A percentile compares a stretch with the other conserved stretches of the same genome.
Evolutionary conservation across 164 flowering plant species (phyloP).

Genomic region (grape (Vitis vinifera)): DNA sequence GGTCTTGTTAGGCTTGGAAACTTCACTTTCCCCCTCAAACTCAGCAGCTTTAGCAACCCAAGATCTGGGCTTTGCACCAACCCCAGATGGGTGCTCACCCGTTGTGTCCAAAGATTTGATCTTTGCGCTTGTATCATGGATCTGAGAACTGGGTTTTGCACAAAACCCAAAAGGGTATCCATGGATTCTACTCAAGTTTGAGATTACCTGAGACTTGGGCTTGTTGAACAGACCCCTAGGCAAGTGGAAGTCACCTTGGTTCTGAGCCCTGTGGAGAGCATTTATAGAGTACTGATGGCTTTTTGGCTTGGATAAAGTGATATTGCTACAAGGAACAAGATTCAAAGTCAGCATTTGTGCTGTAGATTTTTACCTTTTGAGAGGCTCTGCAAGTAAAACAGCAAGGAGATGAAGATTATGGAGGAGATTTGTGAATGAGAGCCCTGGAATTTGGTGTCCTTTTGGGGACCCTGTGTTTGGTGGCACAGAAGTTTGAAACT

Average conservation of each 20-base stretch:
- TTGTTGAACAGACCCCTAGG: constrained; percentile 4
- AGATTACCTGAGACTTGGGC: not conserved
- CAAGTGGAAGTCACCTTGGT: constrained; percentile 1
- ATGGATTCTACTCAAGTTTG: constrained; percentile 1
- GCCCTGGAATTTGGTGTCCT: too few species aligned
- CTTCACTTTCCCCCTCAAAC: constrained; percentile 30
- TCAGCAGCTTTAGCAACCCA: constrained; percentile 37
- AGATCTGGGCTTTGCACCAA: constrained; percentile 23
- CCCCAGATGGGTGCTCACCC: constrained; percentile 14
- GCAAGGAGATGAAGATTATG: constrained; percentile 29
- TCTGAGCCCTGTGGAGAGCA: constrained; percentile 15
- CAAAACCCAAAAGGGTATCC: constrained; percentile 20
- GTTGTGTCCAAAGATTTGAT: constrained; percentile 7
- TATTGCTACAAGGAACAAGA: constrained; percentile 29
- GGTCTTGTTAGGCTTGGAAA: constrained; percentile 38
- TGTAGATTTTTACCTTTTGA: not conserved
- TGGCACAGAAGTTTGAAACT: too few species aligned
- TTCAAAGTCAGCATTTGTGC: constrained; percentile 39
- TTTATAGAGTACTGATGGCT: constrained; percentile 15
- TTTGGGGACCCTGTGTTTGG: too few species aligned
- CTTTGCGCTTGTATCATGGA: constrained; percentile 16
- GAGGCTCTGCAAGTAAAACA: not conserved
- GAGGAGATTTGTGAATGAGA: constrained; percentile 16
- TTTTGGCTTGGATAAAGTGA: constrained; percentile 31
- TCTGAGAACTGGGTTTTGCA: constrained; percentile 25